Evolutionary conservation across 225 moss, liverwort and hornwort species (phyloP).

Genomic region (Sphagnum tenellum): DNA sequence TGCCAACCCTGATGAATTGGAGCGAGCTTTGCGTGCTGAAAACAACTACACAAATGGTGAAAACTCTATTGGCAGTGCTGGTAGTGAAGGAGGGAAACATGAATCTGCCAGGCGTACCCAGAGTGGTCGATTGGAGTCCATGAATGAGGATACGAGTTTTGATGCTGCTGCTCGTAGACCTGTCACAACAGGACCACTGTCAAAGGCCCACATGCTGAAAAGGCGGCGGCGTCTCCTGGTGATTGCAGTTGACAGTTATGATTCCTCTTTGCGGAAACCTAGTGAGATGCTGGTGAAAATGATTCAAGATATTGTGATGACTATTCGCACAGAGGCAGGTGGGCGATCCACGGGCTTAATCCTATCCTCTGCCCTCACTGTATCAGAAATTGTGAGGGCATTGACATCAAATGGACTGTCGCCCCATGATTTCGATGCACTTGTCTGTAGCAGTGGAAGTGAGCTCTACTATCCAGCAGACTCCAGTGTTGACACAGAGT

Average conservation of each 20-base stretch:
- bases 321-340: constrained; percentile 24
- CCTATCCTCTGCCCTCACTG: constrained; percentile 66
- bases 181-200: background rate
- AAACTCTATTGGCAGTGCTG: background rate
- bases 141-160: no score
- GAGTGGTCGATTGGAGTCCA: constrained; percentile 19
- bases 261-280: constrained; percentile 35
- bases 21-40: constrained; percentile 31
- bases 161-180: no score
- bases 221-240: constrained; percentile 55
- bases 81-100: constrained; percentile 24
- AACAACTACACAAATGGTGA: constrained; percentile 20
- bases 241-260: constrained; percentile 73
- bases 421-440: constrained; percentile 68
- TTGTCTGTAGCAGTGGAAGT: constrained; percentile 84
- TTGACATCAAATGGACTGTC: constrained; percentile 57
- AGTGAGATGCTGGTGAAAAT: constrained; percentile 22
- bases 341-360: constrained; percentile 53
- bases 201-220: constrained; percentile 42
- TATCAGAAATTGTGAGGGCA: constrained; percentile 43
- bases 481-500: constrained; percentile 14
- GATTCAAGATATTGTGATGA: constrained; percentile 53
- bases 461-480: constrained; percentile 77
- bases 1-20: background rate
- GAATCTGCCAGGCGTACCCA: constrained; percentile 21